Percentiles rank a stretch among this genome's conserved stretches.
These are phyloP conservation scores for Naganishia albida DNA, from an alignment of 1,284 basidiomycete species.

Conservation along the genomic window DNA sequence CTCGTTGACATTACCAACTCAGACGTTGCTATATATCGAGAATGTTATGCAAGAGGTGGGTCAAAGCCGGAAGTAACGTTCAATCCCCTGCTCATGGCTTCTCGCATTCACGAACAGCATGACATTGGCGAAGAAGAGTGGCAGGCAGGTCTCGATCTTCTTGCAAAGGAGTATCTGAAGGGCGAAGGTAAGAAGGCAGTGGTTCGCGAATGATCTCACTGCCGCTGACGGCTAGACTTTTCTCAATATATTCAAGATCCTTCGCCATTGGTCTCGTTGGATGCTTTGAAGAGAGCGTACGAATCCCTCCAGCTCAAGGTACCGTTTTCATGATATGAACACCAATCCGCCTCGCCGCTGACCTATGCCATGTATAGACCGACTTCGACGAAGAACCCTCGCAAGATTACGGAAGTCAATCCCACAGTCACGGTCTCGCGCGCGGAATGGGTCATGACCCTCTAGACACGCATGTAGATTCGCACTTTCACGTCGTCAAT, in stretches of 20 bases:
- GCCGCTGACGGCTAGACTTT: background rate
- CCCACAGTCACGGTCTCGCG: conserved; percentile 40
- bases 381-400: conserved; percentile 30
- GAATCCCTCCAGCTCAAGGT: conserved; percentile 64
- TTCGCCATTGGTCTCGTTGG: conserved; percentile 44
- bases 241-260: conserved; percentile 37
- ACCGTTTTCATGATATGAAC: background rate
- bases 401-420: conserved; percentile 16
- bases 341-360: background rate
- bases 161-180: conserved; percentile 86
- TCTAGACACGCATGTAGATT: conserved; percentile 76
- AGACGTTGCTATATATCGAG: conserved; percentile 52
- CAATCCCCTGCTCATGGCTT: background rate
- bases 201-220: conserved; percentile 6
- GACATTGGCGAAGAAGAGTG: conserved; percentile 63
- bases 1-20: conserved; percentile 52
- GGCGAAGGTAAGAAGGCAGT: conserved; percentile 70
- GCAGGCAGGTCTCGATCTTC: conserved; percentile 69
- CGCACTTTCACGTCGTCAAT: conserved; percentile 80
- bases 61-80: background rate
- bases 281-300: conserved; percentile 75
- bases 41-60: conserved; percentile 49
- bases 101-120: conserved; percentile 53
- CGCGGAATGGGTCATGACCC: conserved; percentile 55
- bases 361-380: background rate